Evolutionary conservation across 2,329 filamentous ascomycete species (phyloP).

Genomic region (Monosporascus cannonballus): DNA sequence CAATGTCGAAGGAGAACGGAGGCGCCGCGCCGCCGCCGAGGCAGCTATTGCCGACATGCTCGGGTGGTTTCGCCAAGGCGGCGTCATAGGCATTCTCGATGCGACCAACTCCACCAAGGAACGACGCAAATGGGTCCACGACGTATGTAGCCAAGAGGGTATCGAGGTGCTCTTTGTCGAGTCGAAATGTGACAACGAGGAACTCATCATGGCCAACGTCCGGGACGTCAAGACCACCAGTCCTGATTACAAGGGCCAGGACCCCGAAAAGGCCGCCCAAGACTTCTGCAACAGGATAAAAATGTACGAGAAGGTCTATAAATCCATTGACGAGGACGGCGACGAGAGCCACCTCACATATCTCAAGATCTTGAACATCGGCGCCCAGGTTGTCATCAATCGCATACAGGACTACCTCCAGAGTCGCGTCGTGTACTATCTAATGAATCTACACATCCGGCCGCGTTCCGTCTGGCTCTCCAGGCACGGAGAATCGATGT

Average conservation of each 20-base stretch:
- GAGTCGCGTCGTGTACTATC: slow-evolving; percentile 92
- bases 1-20: slow-evolving; percentile 85
- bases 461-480: slow-evolving; percentile 96
- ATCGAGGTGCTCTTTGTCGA: slow-evolving; percentile 95
- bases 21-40: slow-evolving; percentile 82
- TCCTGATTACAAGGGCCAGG: slow-evolving; percentile 89
- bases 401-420: slow-evolving; percentile 95
- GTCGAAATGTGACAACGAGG: slow-evolving; percentile 93
- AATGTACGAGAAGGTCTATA: slow-evolving; percentile 96
- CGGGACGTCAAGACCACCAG: slow-evolving; percentile 95
- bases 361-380: slow-evolving; percentile 95
- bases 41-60: slow-evolving; percentile 92
- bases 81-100: slow-evolving; percentile 88
- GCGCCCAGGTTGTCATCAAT: slow-evolving; percentile 96
- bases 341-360: slow-evolving; percentile 87
- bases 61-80: slow-evolving; percentile 76
- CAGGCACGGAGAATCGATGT: slow-evolving; percentile 88
- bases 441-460: slow-evolving; percentile 98
- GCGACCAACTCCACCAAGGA: slow-evolving; percentile 94
- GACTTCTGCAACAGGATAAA: slow-evolving; percentile 93
- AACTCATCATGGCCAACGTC: slow-evolving; percentile 97
- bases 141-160: slow-evolving; percentile 66
- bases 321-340: slow-evolving; percentile 74
- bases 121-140: slow-evolving; percentile 84
- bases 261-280: slow-evolving; percentile 81